Evolutionary conservation across 768 basidiomycete species (phyloP).

Genomic region (Naematelia aurantialba): DNA sequence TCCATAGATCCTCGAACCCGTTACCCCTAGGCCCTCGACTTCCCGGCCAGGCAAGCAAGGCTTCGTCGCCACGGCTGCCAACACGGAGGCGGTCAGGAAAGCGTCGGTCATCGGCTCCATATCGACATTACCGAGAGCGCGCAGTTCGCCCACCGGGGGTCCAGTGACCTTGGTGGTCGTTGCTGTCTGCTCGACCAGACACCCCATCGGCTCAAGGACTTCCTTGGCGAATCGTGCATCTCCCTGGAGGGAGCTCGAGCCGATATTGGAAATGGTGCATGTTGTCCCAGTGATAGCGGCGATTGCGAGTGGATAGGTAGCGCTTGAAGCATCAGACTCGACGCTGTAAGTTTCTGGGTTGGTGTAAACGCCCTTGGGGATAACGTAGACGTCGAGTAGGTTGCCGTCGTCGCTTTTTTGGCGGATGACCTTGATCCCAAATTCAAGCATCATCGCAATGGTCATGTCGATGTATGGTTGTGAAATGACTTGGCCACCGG

Average conservation of each 20-base stretch:
- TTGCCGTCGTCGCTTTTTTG: constrained; percentile 63
- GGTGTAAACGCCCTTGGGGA: constrained; percentile 69
- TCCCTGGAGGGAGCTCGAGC: constrained; percentile 86
- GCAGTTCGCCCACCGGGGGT: constrained; percentile 73
- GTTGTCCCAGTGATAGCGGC: constrained; percentile 96
- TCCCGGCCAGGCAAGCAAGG: constrained; percentile 52
- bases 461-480: constrained; percentile 99
- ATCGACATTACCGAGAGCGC: constrained; percentile 79
- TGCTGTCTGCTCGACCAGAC: constrained; percentile 78
- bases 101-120: constrained; percentile 99
- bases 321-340: constrained; percentile 86
- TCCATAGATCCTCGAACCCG: constrained; percentile 76
- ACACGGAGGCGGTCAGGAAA: constrained; percentile 87
- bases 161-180: constrained; percentile 89
- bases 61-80: constrained; percentile 72
- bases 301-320: constrained; percentile 94
- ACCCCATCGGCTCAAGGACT: constrained; percentile 93
- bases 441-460: constrained; percentile 92
- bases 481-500: constrained; percentile 91
- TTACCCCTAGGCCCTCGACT: constrained; percentile 38
- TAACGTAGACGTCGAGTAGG: constrained; percentile 73
- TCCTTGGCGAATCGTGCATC: constrained; percentile 92
- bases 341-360: constrained; percentile 81
- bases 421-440: constrained; percentile 74
- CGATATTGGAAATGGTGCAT: constrained; percentile 90